Evolutionary conservation across 2,329 filamentous ascomycete genomes (phyloP).

Genomic region (Paramyrothecium sp.): DNA sequence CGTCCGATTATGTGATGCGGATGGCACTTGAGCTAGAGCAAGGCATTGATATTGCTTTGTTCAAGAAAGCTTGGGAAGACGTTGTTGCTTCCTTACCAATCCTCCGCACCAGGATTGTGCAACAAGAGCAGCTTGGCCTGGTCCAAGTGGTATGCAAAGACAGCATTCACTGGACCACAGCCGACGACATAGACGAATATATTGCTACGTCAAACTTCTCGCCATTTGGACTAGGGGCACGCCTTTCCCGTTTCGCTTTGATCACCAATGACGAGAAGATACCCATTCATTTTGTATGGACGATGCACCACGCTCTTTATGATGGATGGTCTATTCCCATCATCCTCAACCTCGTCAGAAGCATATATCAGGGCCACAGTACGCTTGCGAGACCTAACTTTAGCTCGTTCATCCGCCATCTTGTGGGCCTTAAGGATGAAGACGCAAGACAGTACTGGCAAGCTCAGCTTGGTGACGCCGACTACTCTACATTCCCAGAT

Average conservation of each 20-base stretch:
- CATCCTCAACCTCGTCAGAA: constrained; percentile 11
- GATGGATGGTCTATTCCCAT: constrained; percentile 50
- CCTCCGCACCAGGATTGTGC: constrained; percentile 14
- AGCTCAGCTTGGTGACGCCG: background rate
- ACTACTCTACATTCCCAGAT: constrained; percentile 1
- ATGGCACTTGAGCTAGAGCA: constrained; percentile 1
- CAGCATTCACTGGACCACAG: constrained; percentile 1
- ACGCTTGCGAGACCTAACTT: background rate
- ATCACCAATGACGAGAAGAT: constrained; percentile 6
- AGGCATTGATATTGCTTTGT: background rate
- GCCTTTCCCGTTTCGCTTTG: constrained; percentile 2
- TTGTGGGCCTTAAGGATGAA: background rate
- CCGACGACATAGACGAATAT: background rate
- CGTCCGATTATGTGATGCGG: constrained; percentile 7
- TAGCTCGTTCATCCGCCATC: background rate
- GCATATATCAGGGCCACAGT: constrained; percentile 49
- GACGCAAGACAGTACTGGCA: background rate
- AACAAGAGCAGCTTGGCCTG: constrained; percentile 1
- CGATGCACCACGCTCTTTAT: constrained; percentile 42
- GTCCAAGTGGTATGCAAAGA: constrained; percentile 9
- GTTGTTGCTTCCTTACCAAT: background rate
- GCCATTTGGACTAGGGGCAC: constrained; percentile 2
- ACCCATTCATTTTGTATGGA: constrained; percentile 15
- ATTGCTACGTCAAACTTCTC: background rate
- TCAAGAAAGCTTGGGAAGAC: constrained; percentile 11